Base-by-base conservation (phyloP, 805 yeast species). In the Monosporozyma siamensis region DNA sequence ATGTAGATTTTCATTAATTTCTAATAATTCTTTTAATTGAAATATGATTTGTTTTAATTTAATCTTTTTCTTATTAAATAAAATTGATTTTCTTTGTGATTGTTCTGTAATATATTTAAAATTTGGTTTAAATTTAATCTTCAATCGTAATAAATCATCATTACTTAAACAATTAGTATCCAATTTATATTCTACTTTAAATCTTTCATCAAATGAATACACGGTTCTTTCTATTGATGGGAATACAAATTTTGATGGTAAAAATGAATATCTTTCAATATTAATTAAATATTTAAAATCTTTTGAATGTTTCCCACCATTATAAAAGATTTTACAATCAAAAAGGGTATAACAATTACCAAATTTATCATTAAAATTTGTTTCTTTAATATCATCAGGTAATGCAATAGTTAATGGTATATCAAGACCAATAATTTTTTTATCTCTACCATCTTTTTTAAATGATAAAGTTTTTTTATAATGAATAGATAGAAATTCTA, bases 161-260 rank as follows among this genome's bases (percentile, higher is more conserved):
- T 80, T 80, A 1, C 83, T 80, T n/a, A 78, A 67, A 25, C 80
- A 71, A 5, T 77, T 67, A 5, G 68, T 67, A 1, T 78, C 75
- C 15, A 79, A 49, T 6, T 64, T 59, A 39, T 73, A 63, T 18
- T 71, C 74, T 7, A 73, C 64, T 25, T 70, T 52, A 9, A 74
- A 66, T 45, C 69, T 73, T 9, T 67, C 65, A 52, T 79, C 83
- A 14, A 66, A 60, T 1, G 81, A 71, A 12, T 59, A 64, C 3
- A 63, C 62, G 2, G 63, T 55, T 44, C 71, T 75, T 10, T 66
- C 54, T 0, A 74, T 58, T 0, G 78, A 72, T 48, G 78, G 80
- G 48, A 69, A 78, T 50, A 77, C 74, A 21, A 10, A 17, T 20
- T 76, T 59, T 44, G 69, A 72, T 22, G 37, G 37, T 21, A 79